Conservation (phyloP, 2,329 filamentous ascomycete genomes). For the Sphaerostilbella broomeana region DNA sequence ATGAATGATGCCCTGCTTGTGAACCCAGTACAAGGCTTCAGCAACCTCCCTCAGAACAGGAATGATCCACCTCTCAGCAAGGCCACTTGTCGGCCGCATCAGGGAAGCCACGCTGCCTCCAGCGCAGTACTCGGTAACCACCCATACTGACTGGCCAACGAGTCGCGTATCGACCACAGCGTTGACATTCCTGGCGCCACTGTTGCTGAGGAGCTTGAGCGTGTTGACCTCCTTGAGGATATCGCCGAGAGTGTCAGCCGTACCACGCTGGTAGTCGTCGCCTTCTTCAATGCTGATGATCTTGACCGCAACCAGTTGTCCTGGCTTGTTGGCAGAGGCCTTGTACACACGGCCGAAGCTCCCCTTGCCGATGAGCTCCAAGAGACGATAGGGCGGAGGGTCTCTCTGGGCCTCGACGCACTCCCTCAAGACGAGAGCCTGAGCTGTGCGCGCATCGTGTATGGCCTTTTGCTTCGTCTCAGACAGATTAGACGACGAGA, state of each 20-base stretch:
- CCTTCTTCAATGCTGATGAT: conserved; percentile 71
- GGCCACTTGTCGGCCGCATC: conserved; percentile 58
- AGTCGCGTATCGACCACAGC: conserved; percentile 70
- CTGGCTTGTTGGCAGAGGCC: conserved; percentile 30
- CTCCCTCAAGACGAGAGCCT: conserved; percentile 53
- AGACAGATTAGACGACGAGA: conserved; percentile 6
- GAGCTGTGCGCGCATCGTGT: conserved; percentile 64
- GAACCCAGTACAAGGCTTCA: conserved; percentile 59
- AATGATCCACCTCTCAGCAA: conserved; percentile 65
- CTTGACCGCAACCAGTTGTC: conserved; percentile 59
- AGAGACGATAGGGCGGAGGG: conserved; percentile 57
- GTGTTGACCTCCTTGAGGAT: conserved; percentile 58
- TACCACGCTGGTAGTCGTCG: conserved; percentile 52
- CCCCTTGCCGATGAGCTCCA: conserved; percentile 67
- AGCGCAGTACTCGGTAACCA: conserved; percentile 78
- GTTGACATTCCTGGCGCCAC: conserved; percentile 70
- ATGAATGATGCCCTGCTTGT: conserved; percentile 61
- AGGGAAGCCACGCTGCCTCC: conserved; percentile 72
- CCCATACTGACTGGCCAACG: conserved; percentile 74
- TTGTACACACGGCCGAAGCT: conserved; percentile 71
- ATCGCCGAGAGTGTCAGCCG: conserved; percentile 55
- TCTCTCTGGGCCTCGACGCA: conserved; percentile 52
- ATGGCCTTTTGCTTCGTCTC: conserved; percentile 47
- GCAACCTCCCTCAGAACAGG: conserved; percentile 59
- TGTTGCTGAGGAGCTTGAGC: conserved; percentile 64